Evolutionary conservation across 2,329 filamentous ascomycete species (phyloP).

Genomic region (Aspergillus neoniger): DNA sequence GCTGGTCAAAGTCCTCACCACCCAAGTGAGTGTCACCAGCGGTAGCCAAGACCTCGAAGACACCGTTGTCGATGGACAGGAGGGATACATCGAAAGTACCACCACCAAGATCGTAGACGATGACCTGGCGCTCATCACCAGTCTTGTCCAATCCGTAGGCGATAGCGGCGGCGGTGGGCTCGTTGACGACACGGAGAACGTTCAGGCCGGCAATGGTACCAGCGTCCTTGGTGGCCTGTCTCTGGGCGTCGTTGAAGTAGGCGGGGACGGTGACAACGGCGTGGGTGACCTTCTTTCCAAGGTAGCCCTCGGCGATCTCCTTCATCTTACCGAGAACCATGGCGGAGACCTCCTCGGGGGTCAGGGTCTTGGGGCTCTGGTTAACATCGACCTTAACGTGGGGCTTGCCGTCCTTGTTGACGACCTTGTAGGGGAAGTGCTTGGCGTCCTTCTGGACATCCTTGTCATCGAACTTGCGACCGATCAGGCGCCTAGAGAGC

Average conservation of each 20-base stretch:
- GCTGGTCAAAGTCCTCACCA: conserved; percentile 99
- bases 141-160: conserved; percentile 92
- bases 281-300: conserved; percentile 62
- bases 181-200: conserved; percentile 94
- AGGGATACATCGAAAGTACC: conserved; percentile 95
- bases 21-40: conserved; percentile 96
- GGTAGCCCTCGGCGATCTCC: conserved; percentile 64
- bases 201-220: conserved; percentile 90
- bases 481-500: conserved; percentile 70
- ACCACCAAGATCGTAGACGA: conserved; percentile 92
- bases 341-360: conserved; percentile 66
- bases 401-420: conserved; percentile 88
- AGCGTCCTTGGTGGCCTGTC: conserved; percentile 95
- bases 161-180: conserved; percentile 92
- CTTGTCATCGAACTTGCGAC: conserved; percentile 79
- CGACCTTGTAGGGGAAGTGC: conserved; percentile 96
- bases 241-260: conserved; percentile 98
- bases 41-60: conserved; percentile 92
- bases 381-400: conserved; percentile 69
- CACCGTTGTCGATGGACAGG: conserved; percentile 85
- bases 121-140: conserved; percentile 80
- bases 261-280: conserved; percentile 88
- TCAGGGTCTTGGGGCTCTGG: conserved; percentile 62
- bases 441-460: conserved; percentile 92
- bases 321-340: conserved; percentile 71